These are phyloP conservation scores for Dissophora globulifera DNA, from an alignment of 192 early-diverging fungal genomes.

Conservation along the genomic window DNA sequence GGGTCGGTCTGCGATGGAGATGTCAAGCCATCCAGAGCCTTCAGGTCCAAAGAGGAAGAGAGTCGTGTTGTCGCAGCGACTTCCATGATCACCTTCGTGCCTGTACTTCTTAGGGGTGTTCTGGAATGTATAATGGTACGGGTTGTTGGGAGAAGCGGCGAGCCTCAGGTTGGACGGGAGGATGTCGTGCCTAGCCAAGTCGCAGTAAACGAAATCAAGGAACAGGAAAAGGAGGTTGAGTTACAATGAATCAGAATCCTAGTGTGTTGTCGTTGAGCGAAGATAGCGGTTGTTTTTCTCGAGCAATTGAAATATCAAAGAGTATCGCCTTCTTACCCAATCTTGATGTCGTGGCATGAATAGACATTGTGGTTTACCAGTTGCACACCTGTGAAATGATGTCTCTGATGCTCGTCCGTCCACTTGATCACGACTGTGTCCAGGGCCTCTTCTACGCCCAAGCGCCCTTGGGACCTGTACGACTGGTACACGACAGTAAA, in stretches of 20 bases:
- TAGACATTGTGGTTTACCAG: slow-evolving; percentile 33
- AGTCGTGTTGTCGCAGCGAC: slow-evolving; percentile 40
- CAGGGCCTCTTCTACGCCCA: slow-evolving; percentile 18
- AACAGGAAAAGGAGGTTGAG: neutral
- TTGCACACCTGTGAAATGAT: slow-evolving; percentile 42
- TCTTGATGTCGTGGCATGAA: slow-evolving; percentile 47
- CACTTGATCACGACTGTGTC: slow-evolving; percentile 44
- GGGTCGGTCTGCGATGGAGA: slow-evolving; percentile 35
- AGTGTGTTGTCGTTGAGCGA: too few species aligned
- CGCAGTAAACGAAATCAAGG: too few species aligned
- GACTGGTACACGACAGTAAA: slow-evolving; percentile 41
- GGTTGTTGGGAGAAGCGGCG: slow-evolving; percentile 30
- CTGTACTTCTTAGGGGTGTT: slow-evolving; percentile 39
- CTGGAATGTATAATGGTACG: slow-evolving; percentile 40
- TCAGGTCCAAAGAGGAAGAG: slow-evolving; percentile 38
- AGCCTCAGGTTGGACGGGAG: slow-evolving; percentile 34
- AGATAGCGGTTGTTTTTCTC: too few species aligned
- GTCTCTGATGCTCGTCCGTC: slow-evolving; percentile 14
- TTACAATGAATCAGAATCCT: neutral
- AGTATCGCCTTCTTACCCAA: slow-evolving; percentile 42
- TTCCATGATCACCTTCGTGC: slow-evolving; percentile 30
- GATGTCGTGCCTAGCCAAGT: too few species aligned
- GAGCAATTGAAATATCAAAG: neutral
- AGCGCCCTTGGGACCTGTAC: slow-evolving; percentile 2
- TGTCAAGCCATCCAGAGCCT: slow-evolving; percentile 47